These are phyloP conservation scores for Barbarea vulgaris DNA, from an alignment of 345 rosid genomes.

Conservation along the genomic window DNA sequence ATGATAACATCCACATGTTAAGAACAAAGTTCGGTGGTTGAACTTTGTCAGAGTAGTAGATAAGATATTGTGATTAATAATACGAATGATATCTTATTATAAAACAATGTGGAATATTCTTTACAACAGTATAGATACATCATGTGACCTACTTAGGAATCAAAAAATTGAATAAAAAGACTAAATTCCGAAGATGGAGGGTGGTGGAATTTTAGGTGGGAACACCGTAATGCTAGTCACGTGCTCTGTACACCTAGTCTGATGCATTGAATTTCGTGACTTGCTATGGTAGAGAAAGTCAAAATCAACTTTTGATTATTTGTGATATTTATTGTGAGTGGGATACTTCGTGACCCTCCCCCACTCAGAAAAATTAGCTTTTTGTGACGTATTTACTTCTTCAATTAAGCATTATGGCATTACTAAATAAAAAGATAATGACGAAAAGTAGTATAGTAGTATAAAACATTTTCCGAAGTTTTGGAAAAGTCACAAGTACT, in stretches of 20 bases:
- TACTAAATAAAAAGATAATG: not conserved
- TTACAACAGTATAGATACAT: not conserved
- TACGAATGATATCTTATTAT: not conserved
- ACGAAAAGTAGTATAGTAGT: not conserved
- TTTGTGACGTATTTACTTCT: not conserved
- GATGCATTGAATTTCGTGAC: conserved; percentile 11
- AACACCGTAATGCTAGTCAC: conserved; percentile 27
- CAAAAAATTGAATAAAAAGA: not conserved
- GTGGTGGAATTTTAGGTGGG: conserved; percentile 36
- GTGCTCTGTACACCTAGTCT: conserved; percentile 16
- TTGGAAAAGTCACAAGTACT: conserved; percentile 27
- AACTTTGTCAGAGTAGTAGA: conserved; percentile 16
- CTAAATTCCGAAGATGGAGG: conserved; percentile 11
- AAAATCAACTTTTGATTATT: conserved; percentile 1
- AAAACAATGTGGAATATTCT: conserved; percentile 20
- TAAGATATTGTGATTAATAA: not conserved
- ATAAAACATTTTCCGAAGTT: not conserved
- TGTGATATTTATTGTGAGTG: conserved; percentile 14
- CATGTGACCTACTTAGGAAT: conserved; percentile 13
- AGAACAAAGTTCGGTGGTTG: not conserved
- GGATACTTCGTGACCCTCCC: conserved; percentile 17
- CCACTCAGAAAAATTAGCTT: not conserved
- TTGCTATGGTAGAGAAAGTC: conserved; percentile 1
- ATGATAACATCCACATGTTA: not conserved
- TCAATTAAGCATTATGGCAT: not conserved